phyloP scores from a whole-genome alignment of 306 rosid species.

The Inga oerstediana region DNA sequence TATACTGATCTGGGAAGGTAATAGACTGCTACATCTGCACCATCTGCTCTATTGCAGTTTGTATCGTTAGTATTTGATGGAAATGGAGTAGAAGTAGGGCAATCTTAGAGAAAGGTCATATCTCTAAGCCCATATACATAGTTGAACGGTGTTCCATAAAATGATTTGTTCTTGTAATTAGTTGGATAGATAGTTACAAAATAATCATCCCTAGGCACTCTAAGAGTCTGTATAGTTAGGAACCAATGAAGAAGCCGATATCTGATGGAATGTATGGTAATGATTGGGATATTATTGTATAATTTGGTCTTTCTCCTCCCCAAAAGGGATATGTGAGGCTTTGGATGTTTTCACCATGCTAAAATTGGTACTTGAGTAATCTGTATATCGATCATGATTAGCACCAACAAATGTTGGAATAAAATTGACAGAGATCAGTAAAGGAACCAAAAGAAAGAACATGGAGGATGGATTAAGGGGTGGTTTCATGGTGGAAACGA shows the following conservation, averaged over 20 bases:
- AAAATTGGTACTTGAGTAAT: neutral
- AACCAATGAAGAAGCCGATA: conserved; percentile 32
- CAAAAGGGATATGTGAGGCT: conserved; percentile 37
- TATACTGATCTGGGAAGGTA: neutral
- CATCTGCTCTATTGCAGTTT: neutral
- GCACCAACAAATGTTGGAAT: neutral
- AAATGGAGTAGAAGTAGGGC: neutral
- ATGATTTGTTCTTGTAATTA: neutral
- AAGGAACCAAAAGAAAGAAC: conserved; percentile 10
- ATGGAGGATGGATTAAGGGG: neutral
- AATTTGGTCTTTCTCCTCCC: neutral
- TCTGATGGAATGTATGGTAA: neutral
- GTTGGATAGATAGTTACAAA: neutral
- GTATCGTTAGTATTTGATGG: neutral
- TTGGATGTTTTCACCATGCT: neutral
- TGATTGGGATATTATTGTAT: rapidly evolving
- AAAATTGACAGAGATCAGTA: conserved; percentile 22
- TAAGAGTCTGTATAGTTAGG: neutral
- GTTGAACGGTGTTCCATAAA: conserved; percentile 10
- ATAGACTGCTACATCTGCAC: neutral
- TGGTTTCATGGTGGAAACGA: conserved; percentile 22
- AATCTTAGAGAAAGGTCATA: conserved; percentile 17
- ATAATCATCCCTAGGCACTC: conserved; percentile 38
- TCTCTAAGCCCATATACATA: neutral
- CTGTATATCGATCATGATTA: neutral